phyloP scores from a whole-genome alignment of 2,329 filamentous ascomycete genomes.

The Penicillium sp. region DNA sequence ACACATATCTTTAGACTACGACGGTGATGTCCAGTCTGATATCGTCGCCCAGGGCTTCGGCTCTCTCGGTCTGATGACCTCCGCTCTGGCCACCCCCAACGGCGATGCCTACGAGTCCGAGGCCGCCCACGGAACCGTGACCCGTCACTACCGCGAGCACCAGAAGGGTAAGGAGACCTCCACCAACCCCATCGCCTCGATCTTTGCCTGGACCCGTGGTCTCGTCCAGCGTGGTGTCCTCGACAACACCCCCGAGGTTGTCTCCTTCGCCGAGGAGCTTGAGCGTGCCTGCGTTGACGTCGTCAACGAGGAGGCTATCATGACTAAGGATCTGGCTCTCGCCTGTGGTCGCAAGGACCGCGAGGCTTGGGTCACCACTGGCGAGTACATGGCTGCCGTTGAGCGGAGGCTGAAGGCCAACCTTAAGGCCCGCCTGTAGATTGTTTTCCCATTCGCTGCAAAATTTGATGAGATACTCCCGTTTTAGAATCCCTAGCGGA shows the following conservation, averaged over 20 bases:
- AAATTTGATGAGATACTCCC: slow-evolving; percentile 18
- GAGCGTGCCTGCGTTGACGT: slow-evolving; percentile 94
- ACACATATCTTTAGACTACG: slow-evolving; percentile 69
- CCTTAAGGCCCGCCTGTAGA: slow-evolving; percentile 49
- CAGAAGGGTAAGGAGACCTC: slow-evolving; percentile 97
- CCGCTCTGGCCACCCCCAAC: slow-evolving; percentile 92
- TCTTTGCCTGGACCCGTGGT: slow-evolving; percentile 98
- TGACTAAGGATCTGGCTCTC: slow-evolving; percentile 99
- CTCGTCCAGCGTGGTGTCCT: slow-evolving; percentile 82
- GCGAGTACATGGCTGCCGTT: slow-evolving; percentile 87
- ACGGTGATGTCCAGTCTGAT: slow-evolving; percentile 97
- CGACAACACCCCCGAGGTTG: slow-evolving; percentile 86
- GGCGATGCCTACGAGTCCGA: slow-evolving; percentile 97
- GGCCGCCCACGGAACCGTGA: slow-evolving; percentile 97
- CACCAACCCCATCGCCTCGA: slow-evolving; percentile 97
- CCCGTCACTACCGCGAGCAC: slow-evolving; percentile 97
- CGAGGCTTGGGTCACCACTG: slow-evolving; percentile 85
- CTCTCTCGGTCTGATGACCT: slow-evolving; percentile 97
- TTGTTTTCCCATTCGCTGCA: slow-evolving; percentile 12
- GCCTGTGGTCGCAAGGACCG: slow-evolving; percentile 85
- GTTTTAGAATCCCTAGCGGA: slow-evolving; percentile 12
- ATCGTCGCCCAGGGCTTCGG: slow-evolving; percentile 98
- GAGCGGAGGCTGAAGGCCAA: slow-evolving; percentile 82
- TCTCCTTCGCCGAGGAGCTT: slow-evolving; percentile 85
- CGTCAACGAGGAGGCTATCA: slow-evolving; percentile 89